These are phyloP conservation scores for Thymus quinquecostatus DNA, from an alignment of 257 asterid genomes.

Conservation along the genomic window DNA sequence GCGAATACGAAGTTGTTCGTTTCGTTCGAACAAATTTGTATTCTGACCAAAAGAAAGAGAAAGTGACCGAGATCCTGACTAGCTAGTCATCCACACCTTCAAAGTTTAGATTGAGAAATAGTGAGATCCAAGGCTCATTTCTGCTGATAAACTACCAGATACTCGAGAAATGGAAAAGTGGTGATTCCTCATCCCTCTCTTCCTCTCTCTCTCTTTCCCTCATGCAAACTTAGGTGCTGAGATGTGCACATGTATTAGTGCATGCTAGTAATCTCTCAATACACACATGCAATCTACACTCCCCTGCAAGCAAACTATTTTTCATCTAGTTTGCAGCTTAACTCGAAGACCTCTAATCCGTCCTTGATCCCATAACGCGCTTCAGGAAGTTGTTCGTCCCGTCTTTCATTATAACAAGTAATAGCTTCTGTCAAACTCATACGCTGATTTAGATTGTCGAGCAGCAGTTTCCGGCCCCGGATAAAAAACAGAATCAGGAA, in stretches of 20 bases:
- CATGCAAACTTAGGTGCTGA: not conserved
- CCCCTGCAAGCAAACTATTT: conserved; percentile 8
- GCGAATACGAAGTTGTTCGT: not conserved
- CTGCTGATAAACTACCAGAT: not conserved
- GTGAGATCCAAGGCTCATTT: not conserved
- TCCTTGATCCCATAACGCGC: not conserved
- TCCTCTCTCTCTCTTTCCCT: not conserved
- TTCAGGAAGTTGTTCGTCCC: no score
- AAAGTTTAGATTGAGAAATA: not conserved
- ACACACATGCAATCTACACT: not conserved
- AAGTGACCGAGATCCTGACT: not conserved
- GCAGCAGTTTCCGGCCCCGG: no score
- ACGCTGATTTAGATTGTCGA: no score
- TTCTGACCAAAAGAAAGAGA: no score
- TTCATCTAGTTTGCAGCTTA: not conserved
- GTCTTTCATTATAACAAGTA: no score
- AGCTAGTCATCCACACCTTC: not conserved
- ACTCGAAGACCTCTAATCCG: not conserved
- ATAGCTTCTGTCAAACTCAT: no score
- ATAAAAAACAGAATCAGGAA: no score
- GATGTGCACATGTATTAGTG: not conserved
- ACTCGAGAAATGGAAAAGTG: not conserved
- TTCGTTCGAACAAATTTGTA: not conserved
- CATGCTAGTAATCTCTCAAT: not conserved
- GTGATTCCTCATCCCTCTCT: conserved; percentile 24